Conservation (phyloP, 1,139 yeast genomes). For the Pichia sp. region DNA sequence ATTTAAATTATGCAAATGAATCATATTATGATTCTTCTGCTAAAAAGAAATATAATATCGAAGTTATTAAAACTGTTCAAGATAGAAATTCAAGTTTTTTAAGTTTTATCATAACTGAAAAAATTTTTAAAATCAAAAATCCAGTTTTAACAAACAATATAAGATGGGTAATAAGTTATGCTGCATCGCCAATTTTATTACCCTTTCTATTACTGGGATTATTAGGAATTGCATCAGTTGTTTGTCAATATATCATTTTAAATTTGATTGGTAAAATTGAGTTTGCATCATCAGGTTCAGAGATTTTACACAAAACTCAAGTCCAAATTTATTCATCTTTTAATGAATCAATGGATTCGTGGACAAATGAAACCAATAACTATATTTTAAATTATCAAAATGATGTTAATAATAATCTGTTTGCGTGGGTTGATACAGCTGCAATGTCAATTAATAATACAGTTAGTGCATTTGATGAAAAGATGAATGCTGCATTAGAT, state of each 20-base stretch:
- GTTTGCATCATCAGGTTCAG: not conserved
- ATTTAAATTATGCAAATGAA: conserved; percentile 15
- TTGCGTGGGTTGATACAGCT: conserved; percentile 59
- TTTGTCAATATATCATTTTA: conserved; percentile 42
- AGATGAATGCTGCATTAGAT: conserved; percentile 49
- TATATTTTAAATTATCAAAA: conserved; percentile 40
- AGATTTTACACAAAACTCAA: conserved; percentile 14
- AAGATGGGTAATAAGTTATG: conserved; percentile 46
- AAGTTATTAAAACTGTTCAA: conserved; percentile 22
- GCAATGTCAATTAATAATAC: conserved; percentile 53
- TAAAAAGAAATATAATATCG: conserved; percentile 19
- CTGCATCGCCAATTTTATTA: conserved; percentile 42
- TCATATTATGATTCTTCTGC: conserved; percentile 4
- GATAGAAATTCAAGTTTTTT: conserved; percentile 26
- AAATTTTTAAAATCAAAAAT: conserved; percentile 8
- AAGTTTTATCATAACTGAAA: conserved; percentile 13
- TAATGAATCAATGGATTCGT: conserved; percentile 26
- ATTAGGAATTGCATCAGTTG: conserved; percentile 42
- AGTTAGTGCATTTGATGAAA: conserved; percentile 40
- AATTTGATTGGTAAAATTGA: conserved; percentile 10
- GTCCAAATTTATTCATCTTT: conserved; percentile 15
- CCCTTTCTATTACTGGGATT: conserved; percentile 41
- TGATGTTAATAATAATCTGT: conserved; percentile 52
- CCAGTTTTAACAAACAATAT: conserved; percentile 21
- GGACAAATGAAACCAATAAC: conserved; percentile 49